These are phyloP conservation scores for Carex parvula DNA, from an alignment of 176 grass and related monocot genomes.

Conservation along the genomic window DNA sequence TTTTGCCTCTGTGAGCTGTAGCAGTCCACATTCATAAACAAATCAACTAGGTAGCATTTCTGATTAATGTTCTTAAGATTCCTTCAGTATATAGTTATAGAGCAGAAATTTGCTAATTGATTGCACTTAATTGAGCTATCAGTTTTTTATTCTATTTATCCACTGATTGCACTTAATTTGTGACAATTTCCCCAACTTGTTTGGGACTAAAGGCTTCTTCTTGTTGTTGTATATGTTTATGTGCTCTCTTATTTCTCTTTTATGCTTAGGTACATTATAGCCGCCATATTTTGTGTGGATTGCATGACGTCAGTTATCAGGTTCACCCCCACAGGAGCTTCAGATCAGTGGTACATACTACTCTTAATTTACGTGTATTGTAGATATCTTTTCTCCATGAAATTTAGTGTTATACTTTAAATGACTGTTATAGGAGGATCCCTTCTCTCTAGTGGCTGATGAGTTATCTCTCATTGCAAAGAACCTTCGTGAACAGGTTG, in stretches of 20 bases:
- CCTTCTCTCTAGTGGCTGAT: constrained; percentile 85
- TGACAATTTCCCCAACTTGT: background rate
- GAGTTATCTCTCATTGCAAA: constrained; percentile 77
- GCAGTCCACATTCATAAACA: background rate
- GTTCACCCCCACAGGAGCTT: constrained; percentile 43
- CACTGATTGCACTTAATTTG: background rate
- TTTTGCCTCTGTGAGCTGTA: background rate
- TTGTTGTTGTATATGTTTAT: background rate
- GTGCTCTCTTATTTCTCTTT: background rate
- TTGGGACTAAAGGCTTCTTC: too few relatives aligned
- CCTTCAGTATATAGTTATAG: background rate
- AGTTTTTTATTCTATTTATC: background rate
- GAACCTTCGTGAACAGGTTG: constrained; percentile 80
- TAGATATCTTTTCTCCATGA: background rate
- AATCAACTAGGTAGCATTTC: background rate
- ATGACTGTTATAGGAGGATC: constrained; percentile 38
- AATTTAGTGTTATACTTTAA: constrained; percentile 18
- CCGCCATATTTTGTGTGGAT: constrained; percentile 31
- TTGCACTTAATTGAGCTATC: background rate
- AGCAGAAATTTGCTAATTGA: background rate
- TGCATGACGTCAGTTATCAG: constrained; percentile 66
- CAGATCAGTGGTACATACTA: constrained; percentile 42
- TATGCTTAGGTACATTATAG: constrained; percentile 14
- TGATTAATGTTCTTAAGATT: background rate
- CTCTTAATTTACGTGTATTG: background rate